Base-by-base conservation (phyloP, 129 eudicot species). In the Flaveria ramosissima region DNA sequence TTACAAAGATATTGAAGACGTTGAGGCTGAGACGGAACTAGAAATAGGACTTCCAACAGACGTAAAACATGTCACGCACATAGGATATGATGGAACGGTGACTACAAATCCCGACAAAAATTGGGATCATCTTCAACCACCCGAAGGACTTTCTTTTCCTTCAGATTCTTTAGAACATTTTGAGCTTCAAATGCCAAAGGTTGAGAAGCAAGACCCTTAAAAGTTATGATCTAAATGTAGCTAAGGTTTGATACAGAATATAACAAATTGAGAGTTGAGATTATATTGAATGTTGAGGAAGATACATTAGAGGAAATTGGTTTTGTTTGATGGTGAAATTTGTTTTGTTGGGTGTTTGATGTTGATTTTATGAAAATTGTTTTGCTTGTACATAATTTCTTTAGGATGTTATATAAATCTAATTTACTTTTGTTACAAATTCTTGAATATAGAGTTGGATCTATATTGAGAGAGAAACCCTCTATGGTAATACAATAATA, bases 41-140 rank as follows among this genome's bases (percentile, higher is more conserved):
- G 96, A 92, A 82, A 92, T 92, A 76, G 97, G 97, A 43, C 72
- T 81, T 14, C 97, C 97, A n/a, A 92, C 93, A 5, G 93, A 89
- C 30, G 96, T 92, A 74, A 92, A 89, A 79, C 97, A 92, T 83
- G 86, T 92, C 3, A 75, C 85, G 1, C 97, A 92, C 85, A 92
- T 92, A 80, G 96, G 97, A 59, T 79, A 78, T 72, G 97, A 92
- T 77, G 96, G 97, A 80, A 78, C 93, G 0, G 86, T 81, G 56
- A 83, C 85, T 20, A 64, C 78, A 7, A 86, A 82, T 39, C 78
- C 81, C 0, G 56, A 79, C 3, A 75, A 83, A 59, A 78, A 73
- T 1, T 87, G 83, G 92, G 90, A 89, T 76, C 85, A 52, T 82
- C 43, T 78, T 7, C 80, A 84, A 50, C 77, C 83, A 20, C 70